Conservation (phyloP, 108 stramenopile species). For the Seminavis robusta region DNA sequence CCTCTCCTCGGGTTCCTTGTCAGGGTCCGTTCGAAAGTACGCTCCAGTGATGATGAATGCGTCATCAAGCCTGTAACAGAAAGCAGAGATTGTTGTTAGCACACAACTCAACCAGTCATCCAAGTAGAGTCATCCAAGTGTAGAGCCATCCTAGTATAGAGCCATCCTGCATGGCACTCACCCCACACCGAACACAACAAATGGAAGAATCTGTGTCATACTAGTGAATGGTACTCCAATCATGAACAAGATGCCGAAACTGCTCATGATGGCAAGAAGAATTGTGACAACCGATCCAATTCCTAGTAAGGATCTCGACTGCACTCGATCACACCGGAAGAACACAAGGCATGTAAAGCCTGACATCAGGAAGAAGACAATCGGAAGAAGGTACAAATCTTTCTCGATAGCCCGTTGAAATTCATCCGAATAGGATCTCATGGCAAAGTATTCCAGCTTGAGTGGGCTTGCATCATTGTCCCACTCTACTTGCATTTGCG, state of each 20-base stretch:
- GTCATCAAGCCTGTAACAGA: too few relatives aligned
- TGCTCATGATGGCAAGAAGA: conserved; percentile 2
- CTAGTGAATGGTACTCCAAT: neutral
- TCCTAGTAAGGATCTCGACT: neutral
- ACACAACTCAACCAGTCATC: too few relatives aligned
- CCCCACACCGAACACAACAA: too few relatives aligned
- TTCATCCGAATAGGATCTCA: conserved; percentile 9
- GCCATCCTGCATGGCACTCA: too few relatives aligned
- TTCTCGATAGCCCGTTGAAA: conserved; percentile 15
- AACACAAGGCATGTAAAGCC: neutral
- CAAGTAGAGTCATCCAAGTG: too few relatives aligned
- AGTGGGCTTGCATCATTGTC: too few relatives aligned
- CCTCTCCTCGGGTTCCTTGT: too few relatives aligned
- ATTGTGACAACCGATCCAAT: conserved; percentile 9
- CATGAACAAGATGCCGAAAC: neutral
- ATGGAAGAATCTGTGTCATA: conserved; percentile 4
- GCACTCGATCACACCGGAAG: neutral
- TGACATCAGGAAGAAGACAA: conserved; percentile 4
- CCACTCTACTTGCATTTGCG: too few relatives aligned
- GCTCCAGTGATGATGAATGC: neutral
- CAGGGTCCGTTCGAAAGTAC: conserved; percentile 11
- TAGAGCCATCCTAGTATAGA: too few relatives aligned
- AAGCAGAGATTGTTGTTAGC: too few relatives aligned
- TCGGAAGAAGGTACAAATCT: too few relatives aligned
- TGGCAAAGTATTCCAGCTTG: too few relatives aligned